A percentile compares a stretch with the other conserved stretches of the same genome.
Conservation (phyloP, 2,329 filamentous ascomycete species). For the Apiospora arundinis region DNA sequence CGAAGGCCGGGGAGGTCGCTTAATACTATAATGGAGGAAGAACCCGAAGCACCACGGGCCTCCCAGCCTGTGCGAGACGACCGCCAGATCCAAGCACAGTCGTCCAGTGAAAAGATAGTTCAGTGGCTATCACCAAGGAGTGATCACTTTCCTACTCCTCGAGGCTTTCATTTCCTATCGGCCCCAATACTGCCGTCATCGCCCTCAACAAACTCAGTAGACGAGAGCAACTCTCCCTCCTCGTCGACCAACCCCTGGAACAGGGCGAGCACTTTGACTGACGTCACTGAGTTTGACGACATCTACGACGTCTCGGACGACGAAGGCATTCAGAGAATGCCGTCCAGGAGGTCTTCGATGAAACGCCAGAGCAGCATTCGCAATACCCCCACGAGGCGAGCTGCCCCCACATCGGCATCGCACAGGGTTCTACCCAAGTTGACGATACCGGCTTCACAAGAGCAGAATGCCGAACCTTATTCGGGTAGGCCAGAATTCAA, state of each 20-base stretch:
- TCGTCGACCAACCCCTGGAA: conserved; percentile 68
- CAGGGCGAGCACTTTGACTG: conserved; percentile 66
- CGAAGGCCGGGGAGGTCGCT: conserved; percentile 59
- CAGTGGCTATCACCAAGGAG: conserved; percentile 65
- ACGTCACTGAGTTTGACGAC: conserved; percentile 80
- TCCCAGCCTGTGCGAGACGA: conserved; percentile 36
- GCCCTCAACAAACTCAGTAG: conserved; percentile 60
- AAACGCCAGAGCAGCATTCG: conserved; percentile 43
- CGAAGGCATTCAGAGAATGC: conserved; percentile 66
- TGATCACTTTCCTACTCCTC: conserved; percentile 75
- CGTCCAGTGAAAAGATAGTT: conserved; percentile 57
- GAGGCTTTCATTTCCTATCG: conserved; percentile 68
- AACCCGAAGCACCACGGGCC: conserved; percentile 47
- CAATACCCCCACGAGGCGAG: conserved; percentile 46
- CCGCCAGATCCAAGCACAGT: conserved; percentile 37
- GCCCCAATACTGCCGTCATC: conserved; percentile 68
- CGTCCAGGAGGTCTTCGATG: conserved; percentile 48
- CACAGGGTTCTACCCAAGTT: conserved; percentile 54
- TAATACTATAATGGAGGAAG: conserved; percentile 72
- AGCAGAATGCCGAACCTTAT: conserved; percentile 47
- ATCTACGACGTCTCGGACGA: conserved; percentile 88
- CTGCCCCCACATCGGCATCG: conserved; percentile 44
- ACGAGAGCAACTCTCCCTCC: conserved; percentile 54
- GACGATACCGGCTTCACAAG: conserved; percentile 55
- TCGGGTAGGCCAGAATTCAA: conserved; percentile 53